Base-by-base conservation (phyloP, 257 asterid species). In the Echium plantagineum region DNA sequence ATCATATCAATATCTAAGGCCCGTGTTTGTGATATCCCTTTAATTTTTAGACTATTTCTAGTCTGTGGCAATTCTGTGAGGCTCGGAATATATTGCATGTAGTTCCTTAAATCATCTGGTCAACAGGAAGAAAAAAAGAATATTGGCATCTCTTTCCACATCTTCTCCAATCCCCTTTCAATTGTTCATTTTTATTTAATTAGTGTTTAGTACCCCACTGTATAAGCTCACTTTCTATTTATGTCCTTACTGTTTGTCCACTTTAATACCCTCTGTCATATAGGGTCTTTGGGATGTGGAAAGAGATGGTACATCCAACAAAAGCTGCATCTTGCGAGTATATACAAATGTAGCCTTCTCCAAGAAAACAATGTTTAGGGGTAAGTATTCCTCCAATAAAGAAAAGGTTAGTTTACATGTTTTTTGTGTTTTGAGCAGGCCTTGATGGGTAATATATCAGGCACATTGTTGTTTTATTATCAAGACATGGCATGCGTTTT, bases 361-460 rank as follows among this genome's bases (percentile, higher is more conserved):
- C 69, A 93, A 83, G 89, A 84, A 71, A 79, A 93, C 98, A 60
- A 86, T 93, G 85, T 89, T 82, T 78, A 93, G 75, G 89, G 98
- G 98, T 93, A 74, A 24, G 28, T 42, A 4, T 42, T 42, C 17
- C 17, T 42, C 49, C 17, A 1, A 10, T 42, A 10, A 42, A 42
- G 15, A 42, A 42, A 13, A 13, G 47, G 16, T 10, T 42, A 9
- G 49, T 42, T 10, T 42, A 9, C 17, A 42, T 42, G 17, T 42
- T 42, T 12, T 42, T 5, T 42, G 17, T 13, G 16, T 42, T 42
- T 42, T 42, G 15, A 10, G 49, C 17, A 42, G 49, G 49, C 12
- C 49, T 42, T 0, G 49, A 10, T 42, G 17, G 49, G 16, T 42
- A 42, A 42, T 42, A 15, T 42, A 42, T 42, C 17, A 42, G 49